Evolutionary conservation across 306 rosid species (phyloP), one percentile per base, ranked within the genome.

Genomic region (Castanea mollissima): DNA sequence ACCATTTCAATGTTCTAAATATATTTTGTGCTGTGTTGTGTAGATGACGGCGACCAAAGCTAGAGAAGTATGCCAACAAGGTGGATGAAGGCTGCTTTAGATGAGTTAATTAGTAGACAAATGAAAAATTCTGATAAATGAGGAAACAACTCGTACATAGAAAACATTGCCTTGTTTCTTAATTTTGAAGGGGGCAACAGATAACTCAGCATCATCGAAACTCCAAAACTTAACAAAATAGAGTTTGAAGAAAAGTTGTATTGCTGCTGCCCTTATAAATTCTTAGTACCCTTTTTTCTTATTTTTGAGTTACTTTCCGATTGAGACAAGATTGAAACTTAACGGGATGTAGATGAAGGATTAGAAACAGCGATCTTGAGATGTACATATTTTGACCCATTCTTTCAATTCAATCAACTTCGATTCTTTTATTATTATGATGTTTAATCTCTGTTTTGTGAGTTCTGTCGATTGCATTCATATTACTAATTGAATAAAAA

Each of bases 11-110:
- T 71, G 85, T 82, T 62, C 90, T 88, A 46, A 86, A 79, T 46
- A 10, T 84, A 8, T 19, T 54, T 74, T 80, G 56, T 55, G 29
- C 44, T 85, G 70, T 19, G 21, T 84, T 82, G 56, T 92, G 89
- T 71, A 94, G 98, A 76, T 92, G 90, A 82, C 84, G 75, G 91
- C 90, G 76, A 88, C 80, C 54, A 90, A 92, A 68, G 98, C 97
- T 62, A 90, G 87, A 85, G 93, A 92, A 87, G 87, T 81, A 35
- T 94, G 98, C 77, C 94, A 92, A n/a, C 83, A 86, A 62, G n/a
- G 56, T 94, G 98, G 98, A 94, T 94, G 98, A 92, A 81, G 73
- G 97, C 90, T 63, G 97, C 98, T 78, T 85, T 94, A 74, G 90
- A 92, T 25, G 35, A 8, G 64, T 88, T 94, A 79, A 83, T 92